Evolutionary conservation across 495 filamentous ascomycete species (phyloP).

Genomic region (Aspergillus conjunctus): DNA sequence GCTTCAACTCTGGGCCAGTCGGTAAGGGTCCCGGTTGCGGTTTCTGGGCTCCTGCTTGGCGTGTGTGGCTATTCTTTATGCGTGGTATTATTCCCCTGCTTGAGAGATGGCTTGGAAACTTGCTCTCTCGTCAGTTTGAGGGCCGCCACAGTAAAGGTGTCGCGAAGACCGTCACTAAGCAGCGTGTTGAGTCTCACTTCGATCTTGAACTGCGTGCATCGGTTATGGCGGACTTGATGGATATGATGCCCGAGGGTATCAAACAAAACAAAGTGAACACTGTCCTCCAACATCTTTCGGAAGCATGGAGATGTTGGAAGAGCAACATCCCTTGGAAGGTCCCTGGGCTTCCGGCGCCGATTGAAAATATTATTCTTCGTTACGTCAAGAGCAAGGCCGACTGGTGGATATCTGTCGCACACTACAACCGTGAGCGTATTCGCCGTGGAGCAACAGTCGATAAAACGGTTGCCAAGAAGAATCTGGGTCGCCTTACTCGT

Average conservation of each 20-base stretch:
- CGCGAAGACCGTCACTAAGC: constrained; percentile 98
- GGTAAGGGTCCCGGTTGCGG: constrained; percentile 98
- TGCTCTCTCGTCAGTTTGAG: constrained; percentile 96
- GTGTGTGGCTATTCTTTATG: constrained; percentile 99
- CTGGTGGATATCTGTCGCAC: constrained; percentile 99
- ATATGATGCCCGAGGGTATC: constrained; percentile 99
- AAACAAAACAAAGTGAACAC: constrained; percentile 99
- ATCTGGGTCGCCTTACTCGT: constrained; percentile 89
- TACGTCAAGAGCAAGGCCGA: constrained; percentile 99
- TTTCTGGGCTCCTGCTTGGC: constrained; percentile 99
- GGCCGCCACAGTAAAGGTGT: constrained; percentile 99
- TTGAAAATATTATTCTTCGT: constrained; percentile 96
- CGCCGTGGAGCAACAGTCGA: constrained; percentile 94
- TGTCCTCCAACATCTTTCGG: constrained; percentile 93
- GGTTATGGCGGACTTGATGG: constrained; percentile 98
- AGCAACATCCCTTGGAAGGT: constrained; percentile 99
- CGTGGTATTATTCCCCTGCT: constrained; percentile 95
- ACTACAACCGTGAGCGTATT: constrained; percentile 98
- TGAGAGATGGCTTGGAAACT: constrained; percentile 96
- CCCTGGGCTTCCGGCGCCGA: constrained; percentile 90
- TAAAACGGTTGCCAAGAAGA: constrained; percentile 99
- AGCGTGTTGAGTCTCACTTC: constrained; percentile 98
- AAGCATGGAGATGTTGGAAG: constrained; percentile 99
- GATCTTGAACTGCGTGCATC: constrained; percentile 97
- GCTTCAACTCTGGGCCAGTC: constrained; percentile 96